Percentiles rank a stretch among this genome's conserved stretches.
Evolutionary conservation across 805 yeast genomes (phyloP).

Genomic region (Babjeviella inositovora): DNA sequence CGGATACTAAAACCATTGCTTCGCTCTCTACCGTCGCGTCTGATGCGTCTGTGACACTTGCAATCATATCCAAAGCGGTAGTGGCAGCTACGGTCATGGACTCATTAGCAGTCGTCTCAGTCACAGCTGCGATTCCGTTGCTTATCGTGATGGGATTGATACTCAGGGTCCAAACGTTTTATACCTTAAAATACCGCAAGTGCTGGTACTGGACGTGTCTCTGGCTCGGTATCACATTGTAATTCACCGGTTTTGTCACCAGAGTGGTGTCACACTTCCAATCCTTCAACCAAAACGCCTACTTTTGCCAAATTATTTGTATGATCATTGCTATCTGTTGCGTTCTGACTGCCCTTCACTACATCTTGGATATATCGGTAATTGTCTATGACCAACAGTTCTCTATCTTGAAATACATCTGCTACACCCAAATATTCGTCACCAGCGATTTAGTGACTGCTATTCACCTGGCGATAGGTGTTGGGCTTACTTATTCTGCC

Average conservation of each 20-base stretch:
- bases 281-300: slow-evolving; percentile 21
- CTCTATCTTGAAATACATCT: slow-evolving; percentile 37
- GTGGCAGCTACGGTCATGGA: slow-evolving; percentile 20
- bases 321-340: slow-evolving; percentile 74
- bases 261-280: slow-evolving; percentile 28
- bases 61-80: too few species aligned
- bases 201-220: slow-evolving; percentile 54
- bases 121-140: slow-evolving; percentile 7
- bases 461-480: slow-evolving; percentile 60
- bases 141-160: slow-evolving; percentile 33
- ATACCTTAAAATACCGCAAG: slow-evolving; percentile 33
- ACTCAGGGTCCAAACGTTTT: slow-evolving; percentile 22
- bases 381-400: slow-evolving; percentile 47
- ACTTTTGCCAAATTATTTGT: slow-evolving; percentile 47
- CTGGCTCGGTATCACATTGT: slow-evolving; percentile 37
- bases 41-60: too few species aligned
- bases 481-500: slow-evolving; percentile 48
- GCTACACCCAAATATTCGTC: slow-evolving; percentile 50
- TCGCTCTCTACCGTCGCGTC: too few species aligned
- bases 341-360: slow-evolving; percentile 73
- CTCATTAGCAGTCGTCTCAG: slow-evolving; percentile 5
- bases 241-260: slow-evolving; percentile 54
- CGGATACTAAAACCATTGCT: too few species aligned
- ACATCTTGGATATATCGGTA: slow-evolving; percentile 47
- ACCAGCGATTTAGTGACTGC: slow-evolving; percentile 49